Evolutionary conservation across 1,284 basidiomycete species (phyloP).

Genomic region (Tilletia caries): DNA sequence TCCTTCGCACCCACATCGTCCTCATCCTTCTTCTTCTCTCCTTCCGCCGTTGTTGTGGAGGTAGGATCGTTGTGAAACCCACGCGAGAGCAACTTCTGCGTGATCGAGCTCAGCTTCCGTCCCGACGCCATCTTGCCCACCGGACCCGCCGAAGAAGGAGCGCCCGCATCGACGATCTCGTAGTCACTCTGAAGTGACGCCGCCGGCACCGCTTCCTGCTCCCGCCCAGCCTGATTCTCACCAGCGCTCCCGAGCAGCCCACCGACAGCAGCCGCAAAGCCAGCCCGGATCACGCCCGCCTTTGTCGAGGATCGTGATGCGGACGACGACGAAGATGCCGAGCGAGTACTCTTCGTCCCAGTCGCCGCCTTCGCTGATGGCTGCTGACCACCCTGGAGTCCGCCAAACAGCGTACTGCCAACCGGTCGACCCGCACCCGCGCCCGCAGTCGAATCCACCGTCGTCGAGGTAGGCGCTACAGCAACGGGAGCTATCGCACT

Average conservation of each 20-base stretch:
- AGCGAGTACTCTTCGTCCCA: too few relatives aligned
- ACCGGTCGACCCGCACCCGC: neutral
- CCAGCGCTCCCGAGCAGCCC: conserved; percentile 1
- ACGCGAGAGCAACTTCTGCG: conserved; percentile 8
- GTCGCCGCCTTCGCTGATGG: too few relatives aligned
- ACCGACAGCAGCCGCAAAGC: conserved; percentile 12
- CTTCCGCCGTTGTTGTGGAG: neutral
- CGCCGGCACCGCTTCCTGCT: too few relatives aligned
- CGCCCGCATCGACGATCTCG: neutral
- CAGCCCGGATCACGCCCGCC: conserved; percentile 8
- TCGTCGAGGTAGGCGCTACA: too few relatives aligned
- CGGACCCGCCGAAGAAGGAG: neutral
- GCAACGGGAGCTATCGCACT: too few relatives aligned
- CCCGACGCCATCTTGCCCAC: conserved; percentile 12
- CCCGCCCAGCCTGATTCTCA: neutral
- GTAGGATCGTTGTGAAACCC: neutral
- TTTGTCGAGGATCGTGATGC: neutral
- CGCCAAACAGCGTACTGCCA: neutral
- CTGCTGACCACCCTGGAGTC: neutral
- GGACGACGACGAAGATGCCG: neutral
- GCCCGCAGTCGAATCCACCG: too few relatives aligned
- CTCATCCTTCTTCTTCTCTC: neutral
- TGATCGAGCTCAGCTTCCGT: conserved; percentile 5
- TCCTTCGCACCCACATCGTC: too few relatives aligned
- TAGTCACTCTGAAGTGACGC: neutral